Percentiles rank a stretch among this genome's conserved stretches.
Conservation (phyloP, 1,284 basidiomycete species). For the Trichosporon sp. region DNA sequence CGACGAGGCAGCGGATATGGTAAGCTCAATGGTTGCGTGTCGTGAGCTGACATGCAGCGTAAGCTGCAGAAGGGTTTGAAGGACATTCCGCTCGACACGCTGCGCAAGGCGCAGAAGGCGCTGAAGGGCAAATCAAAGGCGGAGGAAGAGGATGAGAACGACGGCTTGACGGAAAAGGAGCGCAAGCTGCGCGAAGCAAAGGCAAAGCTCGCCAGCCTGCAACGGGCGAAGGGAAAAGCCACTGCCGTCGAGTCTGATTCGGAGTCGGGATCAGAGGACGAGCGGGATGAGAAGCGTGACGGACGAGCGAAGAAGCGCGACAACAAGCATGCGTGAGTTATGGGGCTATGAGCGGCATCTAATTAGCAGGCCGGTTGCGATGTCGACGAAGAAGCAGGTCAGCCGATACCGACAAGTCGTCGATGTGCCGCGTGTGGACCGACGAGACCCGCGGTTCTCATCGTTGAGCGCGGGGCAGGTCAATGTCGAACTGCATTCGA, state of each 20-base stretch:
- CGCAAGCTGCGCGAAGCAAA: conserved; percentile 31
- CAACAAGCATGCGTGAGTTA: conserved; percentile 80
- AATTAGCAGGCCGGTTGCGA: conserved; percentile 63
- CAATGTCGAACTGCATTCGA: conserved; percentile 62
- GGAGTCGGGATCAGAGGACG: conserved; percentile 18
- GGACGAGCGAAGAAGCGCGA: conserved; percentile 57
- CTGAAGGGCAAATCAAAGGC: conserved; percentile 24
- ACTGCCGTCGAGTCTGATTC: conserved; percentile 14
- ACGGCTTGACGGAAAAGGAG: conserved; percentile 8
- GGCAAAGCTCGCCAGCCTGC: conserved; percentile 37
- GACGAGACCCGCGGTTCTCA: conserved; percentile 86
- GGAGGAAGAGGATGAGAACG: conserved; percentile 7
- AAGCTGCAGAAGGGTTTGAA: conserved; percentile 14
- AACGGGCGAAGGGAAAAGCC: conserved; percentile 39
- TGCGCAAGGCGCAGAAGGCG: conserved; percentile 36
- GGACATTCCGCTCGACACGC: conserved; percentile 46
- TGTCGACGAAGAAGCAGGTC: conserved; percentile 81
- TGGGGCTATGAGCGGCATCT: not conserved
- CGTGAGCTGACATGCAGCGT: not conserved
- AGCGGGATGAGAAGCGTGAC: conserved; percentile 39
- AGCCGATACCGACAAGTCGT: conserved; percentile 70
- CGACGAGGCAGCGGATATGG: conserved; percentile 19
- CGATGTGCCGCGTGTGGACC: conserved; percentile 61
- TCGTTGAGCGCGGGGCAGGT: conserved; percentile 64
- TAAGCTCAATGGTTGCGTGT: conserved; percentile 9